phyloP scores from a whole-genome alignment of 805 yeast genomes.

The Yamadazyma paraphyllophila region DNA sequence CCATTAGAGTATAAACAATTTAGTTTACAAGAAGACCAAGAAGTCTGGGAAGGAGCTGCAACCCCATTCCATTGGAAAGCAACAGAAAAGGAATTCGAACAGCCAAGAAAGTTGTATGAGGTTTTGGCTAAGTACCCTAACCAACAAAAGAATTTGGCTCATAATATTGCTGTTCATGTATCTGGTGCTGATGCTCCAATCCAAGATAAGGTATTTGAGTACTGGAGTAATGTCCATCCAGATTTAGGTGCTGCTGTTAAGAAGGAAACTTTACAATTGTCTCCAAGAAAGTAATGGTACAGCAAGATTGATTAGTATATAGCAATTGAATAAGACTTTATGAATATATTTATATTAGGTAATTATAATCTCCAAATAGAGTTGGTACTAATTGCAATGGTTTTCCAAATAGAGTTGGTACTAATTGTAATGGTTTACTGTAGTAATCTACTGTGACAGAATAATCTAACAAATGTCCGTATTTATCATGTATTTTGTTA shows the following conservation, averaged over 20 bases:
- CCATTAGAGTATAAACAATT: slow-evolving; percentile 47
- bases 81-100: slow-evolving; percentile 64
- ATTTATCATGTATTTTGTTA: background rate
- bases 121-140: slow-evolving; percentile 75
- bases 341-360: background rate
- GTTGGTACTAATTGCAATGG: no score
- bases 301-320: background rate
- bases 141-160: slow-evolving; percentile 80
- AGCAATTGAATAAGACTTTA: background rate
- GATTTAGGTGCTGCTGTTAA: slow-evolving; percentile 67
- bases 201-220: slow-evolving; percentile 74
- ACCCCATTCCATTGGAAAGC: slow-evolving; percentile 84
- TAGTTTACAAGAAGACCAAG: slow-evolving; percentile 64
- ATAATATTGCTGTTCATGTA: slow-evolving; percentile 78
- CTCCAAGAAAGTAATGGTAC: slow-evolving; percentile 46
- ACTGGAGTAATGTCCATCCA: slow-evolving; percentile 71
- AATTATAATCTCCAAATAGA: no score
- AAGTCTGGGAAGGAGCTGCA: slow-evolving; percentile 80
- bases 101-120: slow-evolving; percentile 75
- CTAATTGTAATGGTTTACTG: no score
- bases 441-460: no score
- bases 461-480: no score
- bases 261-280: slow-evolving; percentile 54
- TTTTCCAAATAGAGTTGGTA: no score
- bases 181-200: slow-evolving; percentile 66